Evolutionary conservation across 2,329 filamentous ascomycete genomes (phyloP).

Genomic region (Colletotrichum chrysophilum): DNA sequence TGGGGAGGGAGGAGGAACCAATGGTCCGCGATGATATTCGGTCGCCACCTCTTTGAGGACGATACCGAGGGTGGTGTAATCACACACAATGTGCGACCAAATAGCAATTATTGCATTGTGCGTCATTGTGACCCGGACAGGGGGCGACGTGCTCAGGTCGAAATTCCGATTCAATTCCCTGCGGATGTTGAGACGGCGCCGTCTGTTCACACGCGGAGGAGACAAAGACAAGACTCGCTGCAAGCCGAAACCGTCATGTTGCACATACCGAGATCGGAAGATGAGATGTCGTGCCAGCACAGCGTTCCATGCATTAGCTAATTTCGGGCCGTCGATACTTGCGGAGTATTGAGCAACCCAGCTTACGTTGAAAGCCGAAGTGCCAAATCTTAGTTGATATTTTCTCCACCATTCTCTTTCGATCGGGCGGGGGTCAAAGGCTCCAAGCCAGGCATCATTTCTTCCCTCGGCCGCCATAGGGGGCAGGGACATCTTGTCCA

Average conservation of each 20-base stretch:
- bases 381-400: background rate
- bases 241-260: background rate
- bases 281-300: slow-evolving; percentile 18
- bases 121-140: slow-evolving; percentile 31
- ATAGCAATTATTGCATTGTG: slow-evolving; percentile 26
- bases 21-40: slow-evolving; percentile 21
- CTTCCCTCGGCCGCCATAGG: background rate
- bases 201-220: background rate
- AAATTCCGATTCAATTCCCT: slow-evolving; percentile 28
- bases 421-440: background rate
- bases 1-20: background rate
- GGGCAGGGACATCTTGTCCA: background rate
- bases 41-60: slow-evolving; percentile 29
- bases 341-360: slow-evolving; percentile 20
- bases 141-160: slow-evolving; percentile 23
- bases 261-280: slow-evolving; percentile 7
- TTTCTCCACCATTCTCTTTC: background rate
- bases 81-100: slow-evolving; percentile 36
- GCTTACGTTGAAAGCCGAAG: slow-evolving; percentile 32
- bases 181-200: slow-evolving; percentile 5
- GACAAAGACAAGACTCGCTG: background rate
- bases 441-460: background rate
- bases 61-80: slow-evolving; percentile 32
- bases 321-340: slow-evolving; percentile 9
- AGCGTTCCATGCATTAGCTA: slow-evolving; percentile 26